Conservation (phyloP, 73 alveolate species). For the Blepharisma japonicum region DNA sequence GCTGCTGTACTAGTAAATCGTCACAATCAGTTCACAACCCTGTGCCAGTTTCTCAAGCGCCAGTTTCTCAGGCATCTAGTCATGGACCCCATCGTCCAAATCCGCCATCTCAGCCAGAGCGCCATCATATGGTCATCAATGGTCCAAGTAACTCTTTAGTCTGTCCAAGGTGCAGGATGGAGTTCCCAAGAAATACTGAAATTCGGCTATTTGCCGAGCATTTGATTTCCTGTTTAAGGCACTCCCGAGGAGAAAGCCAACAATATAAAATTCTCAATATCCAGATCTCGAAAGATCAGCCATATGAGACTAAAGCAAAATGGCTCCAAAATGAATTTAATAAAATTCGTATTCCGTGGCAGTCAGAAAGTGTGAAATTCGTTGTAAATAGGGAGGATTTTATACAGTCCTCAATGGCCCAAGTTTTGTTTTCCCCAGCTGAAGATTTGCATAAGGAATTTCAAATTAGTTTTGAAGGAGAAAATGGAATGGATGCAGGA, state of each 20-base stretch:
- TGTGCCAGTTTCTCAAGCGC: no score
- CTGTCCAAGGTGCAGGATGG: slow-evolving; percentile 10
- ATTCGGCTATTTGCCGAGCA: no score
- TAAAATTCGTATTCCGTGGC: slow-evolving; percentile 12
- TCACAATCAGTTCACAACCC: no score
- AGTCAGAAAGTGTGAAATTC: neutral
- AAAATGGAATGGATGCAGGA: slow-evolving; percentile 58
- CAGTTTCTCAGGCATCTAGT: no score
- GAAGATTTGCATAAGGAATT: slow-evolving; percentile 42
- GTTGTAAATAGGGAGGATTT: neutral
- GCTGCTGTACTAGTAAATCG: no score
- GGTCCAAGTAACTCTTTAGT: neutral
- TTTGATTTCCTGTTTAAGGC: no score
- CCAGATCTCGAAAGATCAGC: slow-evolving; percentile 2
- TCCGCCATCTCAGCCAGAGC: no score
- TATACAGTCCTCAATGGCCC: slow-evolving; percentile 11
- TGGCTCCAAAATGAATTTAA: slow-evolving; percentile 4
- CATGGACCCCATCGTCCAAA: no score
- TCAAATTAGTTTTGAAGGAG: slow-evolving; percentile 51
- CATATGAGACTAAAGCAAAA: neutral
- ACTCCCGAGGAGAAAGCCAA: no score
- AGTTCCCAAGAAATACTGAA: neutral
- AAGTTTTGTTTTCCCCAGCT: neutral
- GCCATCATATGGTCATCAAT: neutral
- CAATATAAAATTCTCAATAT: no score